Base-by-base conservation (phyloP, 805 yeast genomes). In the Wickerhamomyces bovis region DNA sequence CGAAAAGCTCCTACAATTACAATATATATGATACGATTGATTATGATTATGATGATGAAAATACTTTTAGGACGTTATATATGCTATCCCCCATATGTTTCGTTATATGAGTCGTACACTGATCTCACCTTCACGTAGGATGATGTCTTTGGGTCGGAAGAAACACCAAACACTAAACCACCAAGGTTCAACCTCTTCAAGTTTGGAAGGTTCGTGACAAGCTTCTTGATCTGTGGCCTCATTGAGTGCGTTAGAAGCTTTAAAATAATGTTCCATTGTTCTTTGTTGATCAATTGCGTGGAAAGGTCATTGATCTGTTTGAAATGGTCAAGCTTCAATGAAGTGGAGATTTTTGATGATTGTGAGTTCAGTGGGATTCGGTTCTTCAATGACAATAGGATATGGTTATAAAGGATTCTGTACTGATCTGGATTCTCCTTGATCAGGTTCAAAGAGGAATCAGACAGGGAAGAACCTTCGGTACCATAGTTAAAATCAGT, bases 161-260 rank as follows among this genome's bases (percentile, higher is more conserved):
- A 48, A 23, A 53, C 28, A 23, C 47, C 49, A 49, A 61, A 57
- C 23, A 55, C 43, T 6, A 62, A 39, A 0, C 66, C 66, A 30
- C 66, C 66, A 6, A 62, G 44, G 28, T 60, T 60, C n/a, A 61
- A 39, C 23, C 43, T 50, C 44, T 52, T 55, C 39, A 62, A 31
- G 1, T 18, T 12, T 18, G 58, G 53, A 10, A 58, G 31, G 4
- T 35, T 21, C 1, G 45, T 39, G 10, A 55, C 22, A 8, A 62
- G 21, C 22, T 43, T 45, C 19, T 49, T 50, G 3, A 62, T 39
- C 31, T 58, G 56, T 1, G 43, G 25, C 44, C 57, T 50, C 35
- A 60, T 23, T 1, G 56, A 51, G 50, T 61, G 65, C 18, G 53
- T 46, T 2, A 62, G 40, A 22, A 61, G 41, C 38, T 42, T 54